Conservation (phyloP, 1,284 basidiomycete genomes). For the Tilletia caries region DNA sequence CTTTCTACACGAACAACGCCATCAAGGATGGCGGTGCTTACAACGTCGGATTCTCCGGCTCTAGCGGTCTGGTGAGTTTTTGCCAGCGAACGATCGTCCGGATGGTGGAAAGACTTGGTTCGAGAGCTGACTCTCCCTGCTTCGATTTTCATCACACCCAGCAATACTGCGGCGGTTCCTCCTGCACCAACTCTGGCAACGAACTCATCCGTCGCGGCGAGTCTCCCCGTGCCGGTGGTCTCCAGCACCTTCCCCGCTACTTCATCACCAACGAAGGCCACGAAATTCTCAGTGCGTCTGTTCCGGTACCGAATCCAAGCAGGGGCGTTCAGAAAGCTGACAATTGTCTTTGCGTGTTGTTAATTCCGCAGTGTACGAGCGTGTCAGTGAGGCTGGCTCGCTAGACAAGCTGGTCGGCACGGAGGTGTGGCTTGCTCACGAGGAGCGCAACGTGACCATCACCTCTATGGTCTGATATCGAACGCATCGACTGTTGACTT, state of each 20-base stretch:
- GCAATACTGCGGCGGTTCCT: slow-evolving; percentile 26
- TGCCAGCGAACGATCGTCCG: no score
- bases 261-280: slow-evolving; percentile 32
- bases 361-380: slow-evolving; percentile 27
- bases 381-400: slow-evolving; percentile 23
- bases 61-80: slow-evolving; percentile 22
- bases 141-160: neutral
- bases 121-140: no score
- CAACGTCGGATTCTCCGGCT: slow-evolving; percentile 31
- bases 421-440: slow-evolving; percentile 30
- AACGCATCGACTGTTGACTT: no score
- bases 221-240: slow-evolving; percentile 12
- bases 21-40: slow-evolving; percentile 30
- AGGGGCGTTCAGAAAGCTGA: neutral
- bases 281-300: slow-evolving; percentile 28
- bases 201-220: slow-evolving; percentile 23
- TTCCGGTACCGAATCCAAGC: neutral
- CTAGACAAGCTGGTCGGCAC: slow-evolving; percentile 31
- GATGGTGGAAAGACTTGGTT: no score
- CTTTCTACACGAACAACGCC: slow-evolving; percentile 29
- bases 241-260: slow-evolving; percentile 19
- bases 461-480: slow-evolving; percentile 16
- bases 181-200: slow-evolving; percentile 34
- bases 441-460: slow-evolving; percentile 34
- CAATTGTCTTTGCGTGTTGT: neutral